Evolutionary conservation across 2,329 filamentous ascomycete species (phyloP).

Genomic region (Dryadomyces quercus-mongolicae): DNA sequence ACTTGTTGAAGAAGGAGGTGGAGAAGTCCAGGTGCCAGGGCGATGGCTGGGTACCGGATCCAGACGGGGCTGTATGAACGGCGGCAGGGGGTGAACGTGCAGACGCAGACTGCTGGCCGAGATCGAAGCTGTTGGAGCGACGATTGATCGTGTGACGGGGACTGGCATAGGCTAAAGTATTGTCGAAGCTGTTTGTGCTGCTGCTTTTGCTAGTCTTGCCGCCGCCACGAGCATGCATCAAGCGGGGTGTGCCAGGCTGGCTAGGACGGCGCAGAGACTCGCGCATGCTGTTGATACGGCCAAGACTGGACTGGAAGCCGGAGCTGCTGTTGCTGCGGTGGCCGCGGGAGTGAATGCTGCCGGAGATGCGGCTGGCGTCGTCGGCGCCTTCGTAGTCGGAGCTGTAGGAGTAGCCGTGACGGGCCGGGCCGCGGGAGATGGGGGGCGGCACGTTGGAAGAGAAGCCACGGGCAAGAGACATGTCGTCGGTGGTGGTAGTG

Average conservation of each 20-base stretch:
- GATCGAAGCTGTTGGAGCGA: slow-evolving; percentile 66
- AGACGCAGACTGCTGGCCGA: slow-evolving; percentile 33
- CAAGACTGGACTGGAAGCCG: slow-evolving; percentile 49
- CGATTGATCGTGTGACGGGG: slow-evolving; percentile 36
- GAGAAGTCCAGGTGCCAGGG: slow-evolving; percentile 36
- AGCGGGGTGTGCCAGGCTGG: slow-evolving; percentile 27
- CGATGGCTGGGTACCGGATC: slow-evolving; percentile 1
- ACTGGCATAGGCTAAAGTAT: slow-evolving; percentile 31
- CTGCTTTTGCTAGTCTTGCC: slow-evolving; percentile 59
- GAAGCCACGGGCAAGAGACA: neutral
- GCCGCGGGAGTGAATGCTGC: slow-evolving; percentile 39
- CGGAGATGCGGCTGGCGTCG: slow-evolving; percentile 41
- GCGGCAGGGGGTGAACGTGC: too few relatives aligned
- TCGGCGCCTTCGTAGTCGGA: slow-evolving; percentile 47
- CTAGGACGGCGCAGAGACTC: slow-evolving; percentile 27
- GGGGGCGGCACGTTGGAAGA: slow-evolving; percentile 3
- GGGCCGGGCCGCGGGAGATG: slow-evolving; percentile 13
- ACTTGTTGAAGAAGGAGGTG: slow-evolving; percentile 33
- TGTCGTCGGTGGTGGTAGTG: slow-evolving; percentile 13
- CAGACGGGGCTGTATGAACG: neutral
- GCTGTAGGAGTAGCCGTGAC: slow-evolving; percentile 45
- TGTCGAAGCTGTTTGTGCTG: slow-evolving; percentile 55
- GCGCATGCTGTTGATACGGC: slow-evolving; percentile 52
- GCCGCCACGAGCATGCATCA: slow-evolving; percentile 40
- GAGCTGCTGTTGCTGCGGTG: slow-evolving; percentile 74